Percentiles rank a stretch among this genome's conserved stretches.
Conservation (phyloP, 345 rosid species). For the Cardamine chenopodiifolia region DNA sequence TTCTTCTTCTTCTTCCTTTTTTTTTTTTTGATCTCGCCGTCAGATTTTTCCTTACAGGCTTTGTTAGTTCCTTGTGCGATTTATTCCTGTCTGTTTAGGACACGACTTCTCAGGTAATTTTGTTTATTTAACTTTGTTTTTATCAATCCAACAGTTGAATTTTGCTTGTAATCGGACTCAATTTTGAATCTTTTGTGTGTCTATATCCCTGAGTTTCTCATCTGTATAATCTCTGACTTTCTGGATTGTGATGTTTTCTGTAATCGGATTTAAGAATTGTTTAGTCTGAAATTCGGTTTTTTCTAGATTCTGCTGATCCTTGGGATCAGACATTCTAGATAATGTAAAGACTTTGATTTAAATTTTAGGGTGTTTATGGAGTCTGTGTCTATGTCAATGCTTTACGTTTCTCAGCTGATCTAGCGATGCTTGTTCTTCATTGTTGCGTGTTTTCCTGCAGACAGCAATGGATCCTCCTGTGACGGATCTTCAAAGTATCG, state of each 20-base stretch:
- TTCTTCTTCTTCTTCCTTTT: not conserved
- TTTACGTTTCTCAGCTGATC: not conserved
- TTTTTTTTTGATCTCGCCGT: constrained; percentile 24
- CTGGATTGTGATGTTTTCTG: not conserved
- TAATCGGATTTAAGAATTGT: constrained; percentile 9
- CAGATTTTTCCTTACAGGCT: constrained; percentile 22
- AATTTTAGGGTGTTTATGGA: not conserved
- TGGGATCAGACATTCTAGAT: not conserved
- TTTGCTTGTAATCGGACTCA: constrained; percentile 11
- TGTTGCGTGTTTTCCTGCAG: constrained; percentile 10
- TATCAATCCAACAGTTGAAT: constrained; percentile 33
- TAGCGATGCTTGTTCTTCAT: not conserved
- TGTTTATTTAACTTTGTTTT: not conserved
- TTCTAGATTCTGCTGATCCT: not conserved
- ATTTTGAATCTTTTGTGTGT: not conserved
- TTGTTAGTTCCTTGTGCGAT: constrained; percentile 12
- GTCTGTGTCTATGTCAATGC: not conserved
- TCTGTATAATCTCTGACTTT: not conserved
- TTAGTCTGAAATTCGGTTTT: not conserved
- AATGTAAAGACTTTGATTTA: constrained; percentile 10
- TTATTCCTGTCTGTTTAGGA: constrained; percentile 16
- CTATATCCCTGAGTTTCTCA: not conserved
- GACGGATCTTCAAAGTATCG: constrained; percentile 53
- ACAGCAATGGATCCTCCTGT: constrained; percentile 54
- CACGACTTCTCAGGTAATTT: constrained; percentile 22